Evolutionary conservation across 768 basidiomycete species (phyloP).

Genomic region (Tephrocybe sp.): DNA sequence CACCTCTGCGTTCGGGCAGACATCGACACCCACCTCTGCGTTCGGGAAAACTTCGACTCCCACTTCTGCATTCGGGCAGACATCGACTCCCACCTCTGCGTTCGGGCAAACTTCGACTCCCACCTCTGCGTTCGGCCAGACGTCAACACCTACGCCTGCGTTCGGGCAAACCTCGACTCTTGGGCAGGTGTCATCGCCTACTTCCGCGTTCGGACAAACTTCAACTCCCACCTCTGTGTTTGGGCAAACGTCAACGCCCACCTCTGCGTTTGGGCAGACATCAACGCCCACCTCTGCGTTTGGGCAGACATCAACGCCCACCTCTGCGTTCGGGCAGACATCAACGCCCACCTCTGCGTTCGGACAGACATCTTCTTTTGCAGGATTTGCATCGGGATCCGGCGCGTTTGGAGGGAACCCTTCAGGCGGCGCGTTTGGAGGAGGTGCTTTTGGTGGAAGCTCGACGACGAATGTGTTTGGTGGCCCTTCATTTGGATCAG

Average conservation of each 20-base stretch:
- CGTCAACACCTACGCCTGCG: conserved; percentile 15
- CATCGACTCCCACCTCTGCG: conserved; percentile 14
- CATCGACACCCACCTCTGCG: conserved; percentile 17
- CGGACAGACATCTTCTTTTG: conserved; percentile 24
- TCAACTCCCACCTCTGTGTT: conserved; percentile 24
- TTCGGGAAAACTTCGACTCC: conserved; percentile 27
- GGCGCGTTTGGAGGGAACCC: neutral
- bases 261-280: conserved; percentile 13
- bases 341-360: conserved; percentile 11
- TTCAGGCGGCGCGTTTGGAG: conserved; percentile 22
- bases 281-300: conserved; percentile 24
- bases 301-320: conserved; percentile 24
- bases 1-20: conserved; percentile 15
- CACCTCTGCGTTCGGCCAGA: conserved; percentile 30
- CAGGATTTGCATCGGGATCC: conserved; percentile 5
- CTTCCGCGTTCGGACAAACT: conserved; percentile 13
- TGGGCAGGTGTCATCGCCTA: conserved; percentile 19
- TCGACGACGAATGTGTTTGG: conserved; percentile 24
- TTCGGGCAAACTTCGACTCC: conserved; percentile 12
- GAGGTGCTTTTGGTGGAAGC: conserved; percentile 10
- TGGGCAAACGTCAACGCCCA: conserved; percentile 24
- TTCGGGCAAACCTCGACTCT: conserved; percentile 26
- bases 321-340: conserved; percentile 19
- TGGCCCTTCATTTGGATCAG: conserved; percentile 16
- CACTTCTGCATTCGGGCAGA: conserved; percentile 13